A percentile compares a stretch with the other conserved stretches of the same genome.
These are phyloP conservation scores for Epichloe scottii DNA, from an alignment of 2,329 filamentous ascomycete genomes.

Conservation along the genomic window DNA sequence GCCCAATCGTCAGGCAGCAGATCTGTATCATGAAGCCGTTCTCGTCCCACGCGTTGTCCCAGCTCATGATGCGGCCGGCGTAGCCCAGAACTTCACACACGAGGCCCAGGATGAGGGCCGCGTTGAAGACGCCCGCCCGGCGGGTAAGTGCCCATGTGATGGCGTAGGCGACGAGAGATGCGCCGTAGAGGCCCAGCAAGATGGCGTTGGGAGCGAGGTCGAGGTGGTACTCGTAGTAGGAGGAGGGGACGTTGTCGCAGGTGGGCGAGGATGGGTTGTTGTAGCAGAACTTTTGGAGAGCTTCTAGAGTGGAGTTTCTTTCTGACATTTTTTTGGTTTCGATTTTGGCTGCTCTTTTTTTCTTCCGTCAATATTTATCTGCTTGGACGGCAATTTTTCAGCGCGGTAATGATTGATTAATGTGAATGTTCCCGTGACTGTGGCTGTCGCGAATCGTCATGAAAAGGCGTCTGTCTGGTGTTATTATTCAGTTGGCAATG, in stretches of 20 bases:
- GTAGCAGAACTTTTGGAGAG: conserved; percentile 14
- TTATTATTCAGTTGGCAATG: too few species aligned
- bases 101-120: conserved; percentile 41
- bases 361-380: too few species aligned
- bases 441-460: too few species aligned
- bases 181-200: conserved; percentile 36
- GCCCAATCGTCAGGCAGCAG: conserved; percentile 49
- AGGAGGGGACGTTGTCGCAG: conserved; percentile 19
- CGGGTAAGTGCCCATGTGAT: conserved; percentile 29
- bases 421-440: too few species aligned
- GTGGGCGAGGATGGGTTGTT: conserved; percentile 13
- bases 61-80: conserved; percentile 41
- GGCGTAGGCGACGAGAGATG: conserved; percentile 30
- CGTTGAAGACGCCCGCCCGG: conserved; percentile 35
- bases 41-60: conserved; percentile 37
- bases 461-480: too few species aligned
- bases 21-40: conserved; percentile 43
- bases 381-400: too few species aligned
- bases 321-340: too few species aligned
- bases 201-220: conserved; percentile 36
- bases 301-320: not conserved
- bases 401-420: too few species aligned
- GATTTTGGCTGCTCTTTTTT: too few species aligned
- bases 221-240: conserved; percentile 39
- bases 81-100: conserved; percentile 48